Evolutionary conservation across 2,329 filamentous ascomycete genomes (phyloP), one percentile per base, ranked within the genome.

Genomic region (Talaromyces atroroseus): DNA sequence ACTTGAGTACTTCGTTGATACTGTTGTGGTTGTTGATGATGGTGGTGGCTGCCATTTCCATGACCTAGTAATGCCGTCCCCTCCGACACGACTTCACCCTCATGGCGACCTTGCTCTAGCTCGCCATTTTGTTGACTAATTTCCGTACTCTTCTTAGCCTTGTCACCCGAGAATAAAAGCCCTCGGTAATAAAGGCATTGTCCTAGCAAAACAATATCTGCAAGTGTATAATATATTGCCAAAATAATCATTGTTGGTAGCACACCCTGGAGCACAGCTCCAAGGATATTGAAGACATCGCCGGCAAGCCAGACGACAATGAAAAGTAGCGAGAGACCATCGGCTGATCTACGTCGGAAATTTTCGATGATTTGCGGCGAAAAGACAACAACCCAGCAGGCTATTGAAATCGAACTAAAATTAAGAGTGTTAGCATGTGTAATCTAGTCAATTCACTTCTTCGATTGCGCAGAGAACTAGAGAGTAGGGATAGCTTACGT

Each of bases 111-210:
- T 10, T 60, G 42, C 42, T 67, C 65, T 14, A 54, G 59, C 23
- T 60, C 58, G 3, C 65, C 61, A 7, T 59, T 61, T 20, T 62
- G 60, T 23, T 42, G 54, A 45, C 61, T 60, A 14, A 58, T 61
- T 34, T 47, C 46, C 20, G n/a, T 42, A 12, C 38, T 34, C n/a
- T 58, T 58, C 11, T 42, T 26, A 12, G 60, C 24, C 10, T 63
- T 56, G 6, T 69, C 64, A 49, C 74, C 71, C 11, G 62, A 66
- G 18, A 76, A 58, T 4, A 68, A 76, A 53, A 96, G 94, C 3
- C 92, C 92, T 52, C 89, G 85, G 73, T 99, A 99, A 77, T 95
- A 97, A 77, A 97, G 95, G 73, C 90, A 95, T 74, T 99, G 94
- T 0, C 79, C 81, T 0, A 97, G 78, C 1, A 99, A 80, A 1